Conservation (phyloP, 2,329 filamentous ascomycete genomes). For the Pseudogymnoascus sp. region DNA sequence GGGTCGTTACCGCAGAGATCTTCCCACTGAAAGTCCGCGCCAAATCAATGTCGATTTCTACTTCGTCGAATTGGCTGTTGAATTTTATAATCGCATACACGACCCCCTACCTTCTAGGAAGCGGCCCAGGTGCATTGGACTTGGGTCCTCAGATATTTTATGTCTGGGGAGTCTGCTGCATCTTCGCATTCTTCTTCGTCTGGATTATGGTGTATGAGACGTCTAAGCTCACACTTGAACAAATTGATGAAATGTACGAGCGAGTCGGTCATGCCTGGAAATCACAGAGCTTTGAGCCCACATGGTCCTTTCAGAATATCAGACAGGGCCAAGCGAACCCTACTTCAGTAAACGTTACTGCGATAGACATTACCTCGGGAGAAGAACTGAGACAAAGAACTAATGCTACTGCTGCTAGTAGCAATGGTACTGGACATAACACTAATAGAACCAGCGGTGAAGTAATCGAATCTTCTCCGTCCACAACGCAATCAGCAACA, state of each 20-base stretch:
- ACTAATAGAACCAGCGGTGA: slow-evolving; percentile 16
- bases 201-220: slow-evolving; percentile 70
- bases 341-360: slow-evolving; percentile 24
- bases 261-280: slow-evolving; percentile 62
- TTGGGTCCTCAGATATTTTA: slow-evolving; percentile 70
- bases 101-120: slow-evolving; percentile 70
- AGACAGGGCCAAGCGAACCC: slow-evolving; percentile 36
- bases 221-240: slow-evolving; percentile 65
- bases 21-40: slow-evolving; percentile 63
- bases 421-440: slow-evolving; percentile 16
- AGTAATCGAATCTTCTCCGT: slow-evolving; percentile 24
- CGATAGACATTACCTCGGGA: slow-evolving; percentile 15
- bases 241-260: slow-evolving; percentile 74
- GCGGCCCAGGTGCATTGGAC: slow-evolving; percentile 57
- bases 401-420: slow-evolving; percentile 17
- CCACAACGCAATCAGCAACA: slow-evolving; percentile 26
- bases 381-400: slow-evolving; percentile 22
- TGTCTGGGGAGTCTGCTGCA: slow-evolving; percentile 70
- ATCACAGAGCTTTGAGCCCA: slow-evolving; percentile 57
- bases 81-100: slow-evolving; percentile 77
- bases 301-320: slow-evolving; percentile 61
- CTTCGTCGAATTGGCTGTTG: slow-evolving; percentile 67
- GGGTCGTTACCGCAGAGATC: slow-evolving; percentile 67
- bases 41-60: slow-evolving; percentile 67
- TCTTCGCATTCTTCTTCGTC: slow-evolving; percentile 61